These are phyloP conservation scores for Suillus americanus DNA, from an alignment of 768 basidiomycete species.

Conservation along the genomic window DNA sequence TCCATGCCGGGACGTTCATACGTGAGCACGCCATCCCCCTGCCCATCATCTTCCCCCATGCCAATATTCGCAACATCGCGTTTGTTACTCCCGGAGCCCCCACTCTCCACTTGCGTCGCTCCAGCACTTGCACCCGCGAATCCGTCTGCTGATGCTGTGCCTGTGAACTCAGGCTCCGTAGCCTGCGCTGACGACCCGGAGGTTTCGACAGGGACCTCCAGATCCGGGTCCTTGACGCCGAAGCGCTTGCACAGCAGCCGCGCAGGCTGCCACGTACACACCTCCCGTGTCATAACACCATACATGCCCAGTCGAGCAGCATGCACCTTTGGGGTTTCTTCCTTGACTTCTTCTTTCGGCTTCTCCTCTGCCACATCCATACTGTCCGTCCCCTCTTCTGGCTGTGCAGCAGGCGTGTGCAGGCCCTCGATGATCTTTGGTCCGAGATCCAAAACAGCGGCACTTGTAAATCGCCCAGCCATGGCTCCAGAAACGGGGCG, in stretches of 20 bases:
- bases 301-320: conserved; percentile 90
- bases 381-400: conserved; percentile 43
- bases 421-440: conserved; percentile 67
- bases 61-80: conserved; percentile 82
- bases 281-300: conserved; percentile 81
- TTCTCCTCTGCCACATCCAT: conserved; percentile 40
- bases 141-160: conserved; percentile 6
- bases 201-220: conserved; percentile 42
- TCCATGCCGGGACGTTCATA: conserved; percentile 88
- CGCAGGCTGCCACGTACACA: conserved; percentile 76
- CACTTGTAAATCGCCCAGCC: conserved; percentile 91
- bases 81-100: conserved; percentile 23
- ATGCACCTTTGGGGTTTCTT: conserved; percentile 73
- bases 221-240: conserved; percentile 85
- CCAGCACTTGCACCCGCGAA: neutral
- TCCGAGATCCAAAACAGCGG: conserved; percentile 66
- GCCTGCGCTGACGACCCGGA: conserved; percentile 25
- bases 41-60: conserved; percentile 87
- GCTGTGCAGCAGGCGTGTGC: conserved; percentile 51
- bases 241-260: conserved; percentile 90
- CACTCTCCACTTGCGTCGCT: neutral
- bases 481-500: conserved; percentile 91
- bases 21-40: conserved; percentile 84
- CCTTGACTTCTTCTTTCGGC: conserved; percentile 41
- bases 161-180: conserved; percentile 10